Conservation (phyloP, 352 stramenopile genomes). For the Phytophthora hybrid region DNA sequence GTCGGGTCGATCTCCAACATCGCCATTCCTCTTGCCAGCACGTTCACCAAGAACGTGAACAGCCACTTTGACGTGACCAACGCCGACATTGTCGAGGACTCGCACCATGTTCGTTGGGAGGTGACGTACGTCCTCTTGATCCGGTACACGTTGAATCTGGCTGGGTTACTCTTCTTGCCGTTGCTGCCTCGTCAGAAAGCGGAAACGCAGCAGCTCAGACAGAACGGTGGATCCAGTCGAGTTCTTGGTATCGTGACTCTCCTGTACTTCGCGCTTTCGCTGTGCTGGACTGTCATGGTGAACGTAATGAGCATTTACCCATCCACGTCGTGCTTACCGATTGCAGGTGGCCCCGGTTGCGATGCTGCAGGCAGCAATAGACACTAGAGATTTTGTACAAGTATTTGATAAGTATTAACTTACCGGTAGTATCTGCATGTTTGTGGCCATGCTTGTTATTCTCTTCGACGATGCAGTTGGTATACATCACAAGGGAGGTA, state of each 20-base stretch:
- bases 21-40: slow-evolving; percentile 43
- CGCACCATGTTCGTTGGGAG: slow-evolving; percentile 38
- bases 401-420: background rate
- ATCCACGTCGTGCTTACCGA: slow-evolving; percentile 30
- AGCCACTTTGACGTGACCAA: slow-evolving; percentile 50
- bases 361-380: background rate
- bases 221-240: slow-evolving; percentile 46
- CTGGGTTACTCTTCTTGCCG: slow-evolving; percentile 42
- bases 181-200: slow-evolving; percentile 57
- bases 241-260: slow-evolving; percentile 45
- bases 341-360: slow-evolving; percentile 35
- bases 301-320: slow-evolving; percentile 48
- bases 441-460: background rate
- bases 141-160: slow-evolving; percentile 41
- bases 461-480: background rate
- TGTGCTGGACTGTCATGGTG: slow-evolving; percentile 36
- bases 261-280: slow-evolving; percentile 34
- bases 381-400: slow-evolving; percentile 3
- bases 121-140: slow-evolving; percentile 55
- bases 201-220: slow-evolving; percentile 47
- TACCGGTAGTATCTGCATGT: background rate
- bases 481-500: background rate
- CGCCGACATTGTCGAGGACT: slow-evolving; percentile 49
- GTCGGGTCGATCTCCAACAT: slow-evolving; percentile 55
- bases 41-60: slow-evolving; percentile 46